phyloP scores from a whole-genome alignment of 495 filamentous ascomycete genomes.

The Parathielavia hyrcaniae region DNA sequence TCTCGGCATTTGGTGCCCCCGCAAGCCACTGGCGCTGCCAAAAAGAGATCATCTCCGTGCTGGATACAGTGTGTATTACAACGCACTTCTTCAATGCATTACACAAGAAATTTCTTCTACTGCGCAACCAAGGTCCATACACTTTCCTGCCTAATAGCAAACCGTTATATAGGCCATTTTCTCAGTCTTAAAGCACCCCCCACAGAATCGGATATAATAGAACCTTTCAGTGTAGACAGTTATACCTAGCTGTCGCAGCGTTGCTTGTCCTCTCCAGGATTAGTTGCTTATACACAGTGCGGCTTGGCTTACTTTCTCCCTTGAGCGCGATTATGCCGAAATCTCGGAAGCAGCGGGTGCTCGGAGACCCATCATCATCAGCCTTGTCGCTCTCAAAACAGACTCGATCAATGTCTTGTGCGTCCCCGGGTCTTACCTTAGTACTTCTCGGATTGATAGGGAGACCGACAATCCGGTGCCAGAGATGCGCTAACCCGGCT shows the following conservation, averaged over 20 bases:
- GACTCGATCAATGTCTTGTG: background rate
- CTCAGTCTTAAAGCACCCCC: too few relatives aligned
- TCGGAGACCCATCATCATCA: background rate
- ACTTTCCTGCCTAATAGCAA: too few relatives aligned
- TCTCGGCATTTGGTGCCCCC: conserved; percentile 10
- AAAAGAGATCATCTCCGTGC: conserved; percentile 17
- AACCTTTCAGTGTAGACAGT: too few relatives aligned
- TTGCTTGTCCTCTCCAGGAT: too few relatives aligned
- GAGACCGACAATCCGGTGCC: background rate
- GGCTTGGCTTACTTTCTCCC: background rate
- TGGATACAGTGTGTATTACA: background rate
- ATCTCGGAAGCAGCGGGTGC: conserved; percentile 1
- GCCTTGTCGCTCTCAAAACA: background rate
- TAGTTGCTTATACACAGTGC: conserved; percentile 1
- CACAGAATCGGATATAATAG: too few relatives aligned
- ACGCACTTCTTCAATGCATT: too few relatives aligned
- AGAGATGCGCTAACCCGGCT: background rate
- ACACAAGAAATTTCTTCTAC: too few relatives aligned
- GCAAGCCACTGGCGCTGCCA: background rate
- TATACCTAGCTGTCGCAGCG: too few relatives aligned
- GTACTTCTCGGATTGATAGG: background rate
- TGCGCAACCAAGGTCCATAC: too few relatives aligned
- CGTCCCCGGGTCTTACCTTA: background rate
- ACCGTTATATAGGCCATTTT: too few relatives aligned
- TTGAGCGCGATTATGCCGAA: conserved; percentile 1